Conservation (phyloP, 148 eudicot genomes). For the Amaranthus palmeri region DNA sequence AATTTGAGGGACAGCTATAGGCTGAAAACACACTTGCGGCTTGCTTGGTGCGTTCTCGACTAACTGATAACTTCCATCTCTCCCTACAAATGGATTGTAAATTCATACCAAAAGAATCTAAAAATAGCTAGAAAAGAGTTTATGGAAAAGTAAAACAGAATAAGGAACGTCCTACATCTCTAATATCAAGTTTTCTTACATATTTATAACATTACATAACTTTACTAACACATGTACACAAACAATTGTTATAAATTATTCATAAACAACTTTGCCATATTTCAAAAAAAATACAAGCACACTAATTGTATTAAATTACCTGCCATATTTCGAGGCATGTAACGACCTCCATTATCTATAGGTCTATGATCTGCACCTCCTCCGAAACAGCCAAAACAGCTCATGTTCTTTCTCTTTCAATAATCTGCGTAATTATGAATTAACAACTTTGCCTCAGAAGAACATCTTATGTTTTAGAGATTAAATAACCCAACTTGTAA, state of each 20-base stretch:
- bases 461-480: not conserved
- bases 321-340: constrained; percentile 21
- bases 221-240: not conserved
- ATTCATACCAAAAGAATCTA: not conserved
- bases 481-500: not conserved
- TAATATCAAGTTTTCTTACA: not conserved
- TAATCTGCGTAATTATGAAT: constrained; percentile 2
- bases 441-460: not conserved
- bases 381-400: constrained; percentile 40
- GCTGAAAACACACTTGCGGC: constrained; percentile 46
- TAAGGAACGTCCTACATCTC: not conserved
- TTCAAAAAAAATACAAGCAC: not conserved
- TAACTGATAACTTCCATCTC: constrained; percentile 34
- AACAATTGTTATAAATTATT: not conserved
- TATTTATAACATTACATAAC: not conserved
- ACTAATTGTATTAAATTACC: constrained; percentile 19
- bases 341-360: constrained; percentile 30
- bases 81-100: constrained; percentile 19
- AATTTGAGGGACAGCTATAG: constrained; percentile 59
- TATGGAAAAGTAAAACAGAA: not conserved
- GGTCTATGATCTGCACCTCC: constrained; percentile 27
- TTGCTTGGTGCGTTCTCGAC: constrained; percentile 43
- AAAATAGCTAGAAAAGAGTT: not conserved
- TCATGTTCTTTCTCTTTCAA: constrained; percentile 25
- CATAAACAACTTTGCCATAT: not conserved